Conservation (phyloP, 2,329 filamentous ascomycete species). For the Blastomyces silverae region DNA sequence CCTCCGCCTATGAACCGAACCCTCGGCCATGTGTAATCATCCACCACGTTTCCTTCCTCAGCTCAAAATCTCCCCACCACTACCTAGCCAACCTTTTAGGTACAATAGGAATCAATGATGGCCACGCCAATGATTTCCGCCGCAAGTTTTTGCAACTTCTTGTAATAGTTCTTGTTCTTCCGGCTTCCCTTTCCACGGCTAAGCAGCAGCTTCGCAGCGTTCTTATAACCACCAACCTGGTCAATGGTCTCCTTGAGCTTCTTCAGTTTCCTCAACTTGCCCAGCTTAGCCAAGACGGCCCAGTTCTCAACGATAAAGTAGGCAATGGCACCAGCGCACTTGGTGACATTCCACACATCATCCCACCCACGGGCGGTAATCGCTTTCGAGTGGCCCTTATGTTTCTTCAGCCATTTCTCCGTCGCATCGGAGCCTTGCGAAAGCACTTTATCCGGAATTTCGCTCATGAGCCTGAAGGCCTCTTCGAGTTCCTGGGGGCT, state of each 20-base stretch:
- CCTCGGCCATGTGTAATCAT: neutral
- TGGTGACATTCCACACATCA: neutral
- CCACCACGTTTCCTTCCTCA: neutral
- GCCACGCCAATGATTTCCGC: slow-evolving; percentile 5
- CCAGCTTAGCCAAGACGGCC: neutral
- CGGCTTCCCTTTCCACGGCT: neutral
- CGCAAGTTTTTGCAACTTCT: neutral
- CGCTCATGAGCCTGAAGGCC: slow-evolving; percentile 4
- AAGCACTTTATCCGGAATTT: slow-evolving; percentile 1
- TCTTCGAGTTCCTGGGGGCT: neutral
- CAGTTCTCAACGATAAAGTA: slow-evolving; percentile 3
- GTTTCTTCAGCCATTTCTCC: slow-evolving; percentile 1
- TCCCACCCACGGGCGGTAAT: neutral
- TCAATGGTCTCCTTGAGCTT: slow-evolving; percentile 9
- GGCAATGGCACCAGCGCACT: slow-evolving; percentile 5
- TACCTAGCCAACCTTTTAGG: neutral
- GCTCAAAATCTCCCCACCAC: neutral
- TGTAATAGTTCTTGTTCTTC: neutral
- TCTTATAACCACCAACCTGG: slow-evolving; percentile 4
- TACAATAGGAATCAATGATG: slow-evolving; percentile 5
- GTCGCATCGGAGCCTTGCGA: neutral
- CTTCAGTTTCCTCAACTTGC: neutral
- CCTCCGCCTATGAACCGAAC: neutral
- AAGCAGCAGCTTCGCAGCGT: neutral
- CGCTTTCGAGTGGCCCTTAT: neutral